Base-by-base conservation (phyloP, 129 eudicot genomes). In the Smallanthus sonchifolius region DNA sequence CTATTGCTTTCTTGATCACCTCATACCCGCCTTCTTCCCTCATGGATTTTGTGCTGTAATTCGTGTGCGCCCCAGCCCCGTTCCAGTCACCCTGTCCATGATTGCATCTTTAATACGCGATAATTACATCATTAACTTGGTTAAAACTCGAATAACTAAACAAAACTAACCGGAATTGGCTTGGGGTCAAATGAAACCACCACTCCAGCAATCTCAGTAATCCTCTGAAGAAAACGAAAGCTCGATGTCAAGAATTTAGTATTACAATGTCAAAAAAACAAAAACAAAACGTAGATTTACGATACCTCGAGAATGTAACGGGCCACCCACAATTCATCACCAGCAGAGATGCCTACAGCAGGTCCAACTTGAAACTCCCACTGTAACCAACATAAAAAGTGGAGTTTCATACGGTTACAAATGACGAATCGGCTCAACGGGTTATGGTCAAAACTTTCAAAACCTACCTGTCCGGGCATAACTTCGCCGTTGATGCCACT, bases 401-500 rank as follows among this genome's bases (percentile, higher is more conserved):
- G 14, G 28, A 6, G 64, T 24, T 57, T 57, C 4, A 19, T 17
- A 57, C 0, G 38, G 64, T 57, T 57, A 32, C 64, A 24, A 20
- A 57, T 3, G 34, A 4, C 7, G 5, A 65, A 38, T 0, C 3
- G 2, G 24, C 16, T 9, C 17, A 3, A n/a, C 9, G 15, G n/a
- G 32, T 17, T 65, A 3, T 15, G 17, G 49, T 65, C 20, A 17
- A 65, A 40, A 42, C 0, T 9, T 2, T 1, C 6, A 0, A 3
- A 14, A 16, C 1, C 40, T 38, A 69, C 39, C 73, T 69, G 73
- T 2, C 93, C 93, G 0, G 90, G 90, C 93, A 89, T 89, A 10
- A 89, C 96, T 74, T 89, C 96, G 4, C 96, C 96, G 42, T 88
- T 83, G 65, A 83, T 88, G 10, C 95, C 95, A n/a, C 91, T 86